phyloP scores from a whole-genome alignment of 495 filamentous ascomycete genomes.

The Xylaria venustula region DNA sequence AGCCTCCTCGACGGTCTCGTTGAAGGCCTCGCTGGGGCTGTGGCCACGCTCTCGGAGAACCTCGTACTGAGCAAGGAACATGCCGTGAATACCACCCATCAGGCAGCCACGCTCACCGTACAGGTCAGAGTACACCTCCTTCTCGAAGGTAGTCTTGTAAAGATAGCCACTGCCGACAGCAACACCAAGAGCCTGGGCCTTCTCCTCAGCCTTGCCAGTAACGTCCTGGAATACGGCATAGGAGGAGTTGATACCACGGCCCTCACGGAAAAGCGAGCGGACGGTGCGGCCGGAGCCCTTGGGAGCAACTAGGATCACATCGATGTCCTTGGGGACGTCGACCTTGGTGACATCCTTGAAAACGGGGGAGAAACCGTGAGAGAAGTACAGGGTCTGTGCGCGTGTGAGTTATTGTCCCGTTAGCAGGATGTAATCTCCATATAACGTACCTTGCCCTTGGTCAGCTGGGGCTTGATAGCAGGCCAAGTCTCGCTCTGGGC shows the following conservation, averaged over 20 bases:
- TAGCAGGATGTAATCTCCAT: constrained; percentile 8
- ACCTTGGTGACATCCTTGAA: constrained; percentile 99
- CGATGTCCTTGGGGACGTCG: constrained; percentile 89
- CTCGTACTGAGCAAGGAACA: constrained; percentile 99
- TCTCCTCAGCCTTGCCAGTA: constrained; percentile 96
- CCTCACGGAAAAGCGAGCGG: constrained; percentile 94
- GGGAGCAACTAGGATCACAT: constrained; percentile 98
- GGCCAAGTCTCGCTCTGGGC: constrained; percentile 99
- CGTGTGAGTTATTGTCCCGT: constrained; percentile 20
- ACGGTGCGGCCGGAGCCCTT: constrained; percentile 99
- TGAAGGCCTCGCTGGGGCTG: constrained; percentile 97
- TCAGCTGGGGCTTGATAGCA: constrained; percentile 92
- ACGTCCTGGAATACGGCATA: constrained; percentile 98
- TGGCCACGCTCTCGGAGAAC: constrained; percentile 98
- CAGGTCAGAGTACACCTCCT: constrained; percentile 98
- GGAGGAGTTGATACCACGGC: constrained; percentile 99
- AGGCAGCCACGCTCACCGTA: constrained; percentile 99
- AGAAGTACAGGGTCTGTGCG: constrained; percentile 93
- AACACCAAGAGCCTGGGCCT: constrained; percentile 94
- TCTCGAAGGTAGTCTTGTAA: constrained; percentile 99
- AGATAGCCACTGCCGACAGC: constrained; percentile 96
- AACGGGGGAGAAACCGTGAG: constrained; percentile 99
- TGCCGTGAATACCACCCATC: constrained; percentile 99
- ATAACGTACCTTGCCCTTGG: constrained; percentile 83
- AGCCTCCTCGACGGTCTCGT: constrained; percentile 99